These are phyloP conservation scores for Xerocomus minutiporus DNA, from an alignment of 1,284 basidiomycete genomes.

Conservation along the genomic window DNA sequence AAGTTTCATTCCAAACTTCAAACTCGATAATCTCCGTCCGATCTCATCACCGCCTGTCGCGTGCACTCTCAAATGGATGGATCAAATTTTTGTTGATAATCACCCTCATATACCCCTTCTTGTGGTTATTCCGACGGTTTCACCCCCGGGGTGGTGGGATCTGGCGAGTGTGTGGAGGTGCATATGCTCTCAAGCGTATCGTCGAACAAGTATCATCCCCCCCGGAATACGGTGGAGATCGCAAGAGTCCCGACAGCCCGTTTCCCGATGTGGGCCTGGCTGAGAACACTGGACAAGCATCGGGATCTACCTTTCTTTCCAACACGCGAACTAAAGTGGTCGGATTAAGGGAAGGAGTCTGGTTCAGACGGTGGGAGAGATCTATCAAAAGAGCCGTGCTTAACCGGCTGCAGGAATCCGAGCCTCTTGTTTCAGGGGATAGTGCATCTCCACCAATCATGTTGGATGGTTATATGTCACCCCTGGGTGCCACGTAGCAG, in stretches of 20 bases:
- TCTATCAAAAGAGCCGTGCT: slow-evolving; percentile 54
- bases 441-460: slow-evolving; percentile 10
- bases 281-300: slow-evolving; percentile 16
- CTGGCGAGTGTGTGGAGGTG: slow-evolving; percentile 67
- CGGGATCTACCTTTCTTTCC: slow-evolving; percentile 20
- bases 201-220: slow-evolving; percentile 34
- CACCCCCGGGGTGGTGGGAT: slow-evolving; percentile 54
- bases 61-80: slow-evolving; percentile 60
- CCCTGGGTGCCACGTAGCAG: background rate
- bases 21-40: slow-evolving; percentile 52
- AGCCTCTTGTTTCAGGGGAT: slow-evolving; percentile 28
- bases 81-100: slow-evolving; percentile 61
- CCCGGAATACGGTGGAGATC: slow-evolving; percentile 18
- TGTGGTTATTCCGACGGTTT: slow-evolving; percentile 70
- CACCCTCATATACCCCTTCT: slow-evolving; percentile 63
- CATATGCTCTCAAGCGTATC: slow-evolving; percentile 54
- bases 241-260: slow-evolving; percentile 9
- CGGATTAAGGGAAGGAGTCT: slow-evolving; percentile 67
- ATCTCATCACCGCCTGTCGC: slow-evolving; percentile 56
- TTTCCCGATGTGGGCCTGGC: slow-evolving; percentile 20
- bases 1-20: slow-evolving; percentile 45
- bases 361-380: slow-evolving; percentile 73
- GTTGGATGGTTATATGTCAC: slow-evolving; percentile 35
- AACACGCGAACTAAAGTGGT: slow-evolving; percentile 37
- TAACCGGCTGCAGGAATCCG: slow-evolving; percentile 27